A percentile compares a stretch with the other conserved stretches of the same genome.
phyloP scores from a whole-genome alignment of 2,329 filamentous ascomycete species.

The Fusarium acutatum region DNA sequence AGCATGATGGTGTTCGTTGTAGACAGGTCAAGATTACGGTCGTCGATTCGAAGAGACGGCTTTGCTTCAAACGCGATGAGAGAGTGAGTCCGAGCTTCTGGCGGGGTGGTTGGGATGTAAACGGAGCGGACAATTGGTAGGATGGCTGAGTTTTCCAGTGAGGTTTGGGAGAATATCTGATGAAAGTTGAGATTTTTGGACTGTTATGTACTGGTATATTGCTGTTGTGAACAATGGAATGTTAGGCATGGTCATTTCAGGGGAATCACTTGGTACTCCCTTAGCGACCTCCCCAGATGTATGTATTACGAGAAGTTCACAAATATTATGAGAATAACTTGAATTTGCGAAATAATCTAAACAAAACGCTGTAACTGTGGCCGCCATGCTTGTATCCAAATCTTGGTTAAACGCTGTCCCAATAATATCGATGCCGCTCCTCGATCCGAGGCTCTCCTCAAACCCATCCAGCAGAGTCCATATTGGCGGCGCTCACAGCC shows the following conservation, averaged over 20 bases:
- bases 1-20: background rate
- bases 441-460: background rate
- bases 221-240: background rate
- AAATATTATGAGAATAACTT: background rate
- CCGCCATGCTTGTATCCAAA: background rate
- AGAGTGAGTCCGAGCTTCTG: background rate
- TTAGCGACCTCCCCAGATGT: no score
- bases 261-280: rapidly evolving
- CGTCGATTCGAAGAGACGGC: background rate
- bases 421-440: background rate
- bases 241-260: background rate
- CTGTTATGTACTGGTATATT: background rate
- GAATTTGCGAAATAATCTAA: no score
- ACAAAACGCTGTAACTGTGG: background rate
- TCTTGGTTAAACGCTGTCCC: background rate
- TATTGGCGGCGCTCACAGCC: rapidly evolving
- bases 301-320: rapidly evolving
- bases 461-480: background rate
- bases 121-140: no score
- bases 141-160: rapidly evolving
- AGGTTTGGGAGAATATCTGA: background rate
- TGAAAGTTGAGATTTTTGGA: no score
- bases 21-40: background rate
- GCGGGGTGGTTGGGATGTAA: background rate
- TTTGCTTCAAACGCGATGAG: background rate